Evolutionary conservation across 768 basidiomycete species (phyloP), one percentile per base, ranked within the genome.

Genomic region (Dentipellis sp.): DNA sequence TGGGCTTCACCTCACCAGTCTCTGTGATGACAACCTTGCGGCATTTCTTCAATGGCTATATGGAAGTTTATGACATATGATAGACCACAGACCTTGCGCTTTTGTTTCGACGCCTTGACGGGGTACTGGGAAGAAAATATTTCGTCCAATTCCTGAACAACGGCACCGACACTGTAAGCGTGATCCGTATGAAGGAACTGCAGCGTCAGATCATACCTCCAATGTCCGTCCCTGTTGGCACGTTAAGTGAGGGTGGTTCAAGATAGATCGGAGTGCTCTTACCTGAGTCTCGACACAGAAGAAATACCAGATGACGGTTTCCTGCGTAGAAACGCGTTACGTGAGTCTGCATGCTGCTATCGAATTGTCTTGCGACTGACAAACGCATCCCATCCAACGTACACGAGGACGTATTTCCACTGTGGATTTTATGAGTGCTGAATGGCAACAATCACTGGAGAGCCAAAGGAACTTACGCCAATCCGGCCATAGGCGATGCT

Each of bases 261-360:
- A n/a, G 23, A 45, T 50, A 14, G 12, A 50, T 6, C 5, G 1
- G 23, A 35, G n/a, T 42, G 49, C 16, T 12, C 12, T 34, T 50
- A 29, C 52, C 22, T 53, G 52, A 21, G 52, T 53, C 39, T 53
- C 52, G 7, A 53, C 22, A 35, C 52, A 53, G 52, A 53, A 45
- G 52, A 53, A 53, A 19, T 53, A 40, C 52, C 52, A 53, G 6
- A 53, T 45, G 38, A 53, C 16, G 10, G 52, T 53, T 53, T 53
- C 52, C 52, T 53, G 50, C 21, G n/a, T 4, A 3, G 17, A 23
- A n/a, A 52, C 9, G 46, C 19, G 19, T 21, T 21, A 7, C 21
- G 14, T 11, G 48, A 49, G 17, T 6, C n/a, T 2, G 17, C 23
- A 34, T 49, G 0, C 42, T 2, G 2, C 16, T 19, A 17, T 45